A percentile compares a stretch with the other conserved stretches of the same genome.
phyloP scores from a whole-genome alignment of 148 eudicot species.

The Cornus controversa region DNA sequence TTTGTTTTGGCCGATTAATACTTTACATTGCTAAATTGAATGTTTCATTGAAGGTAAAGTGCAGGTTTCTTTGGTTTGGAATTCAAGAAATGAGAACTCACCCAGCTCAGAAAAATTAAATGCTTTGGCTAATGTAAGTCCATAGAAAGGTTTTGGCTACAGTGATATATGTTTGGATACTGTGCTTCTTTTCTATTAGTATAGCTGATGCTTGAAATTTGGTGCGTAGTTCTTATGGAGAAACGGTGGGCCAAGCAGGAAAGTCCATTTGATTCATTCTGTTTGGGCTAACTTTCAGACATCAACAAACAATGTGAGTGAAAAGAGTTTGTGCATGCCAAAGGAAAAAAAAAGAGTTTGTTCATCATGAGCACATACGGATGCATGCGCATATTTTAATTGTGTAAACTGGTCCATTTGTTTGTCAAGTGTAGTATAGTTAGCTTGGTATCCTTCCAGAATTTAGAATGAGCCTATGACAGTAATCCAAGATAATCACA shows the following conservation, averaged over 20 bases:
- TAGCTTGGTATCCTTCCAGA: neutral
- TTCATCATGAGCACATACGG: neutral
- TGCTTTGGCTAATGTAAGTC: conserved; percentile 73
- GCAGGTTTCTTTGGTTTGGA: conserved; percentile 93
- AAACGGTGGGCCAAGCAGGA: conserved; percentile 64
- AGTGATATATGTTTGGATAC: neutral
- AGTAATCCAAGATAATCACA: neutral
- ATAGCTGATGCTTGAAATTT: conserved; percentile 17
- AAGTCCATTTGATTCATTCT: conserved; percentile 73
- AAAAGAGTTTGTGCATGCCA: neutral
- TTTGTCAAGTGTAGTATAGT: neutral
- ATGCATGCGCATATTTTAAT: neutral
- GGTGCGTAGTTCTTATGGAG: conserved; percentile 73
- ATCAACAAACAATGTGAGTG: conserved; percentile 77
- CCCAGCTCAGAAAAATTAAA: conserved; percentile 59
- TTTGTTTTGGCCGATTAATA: conserved; percentile 8
- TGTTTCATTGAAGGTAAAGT: conserved; percentile 64
- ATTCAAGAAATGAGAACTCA: conserved; percentile 79
- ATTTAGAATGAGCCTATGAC: neutral
- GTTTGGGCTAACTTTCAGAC: conserved; percentile 97
- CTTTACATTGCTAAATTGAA: neutral
- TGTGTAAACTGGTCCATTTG: neutral
- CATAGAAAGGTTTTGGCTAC: neutral
- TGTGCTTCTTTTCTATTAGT: neutral
- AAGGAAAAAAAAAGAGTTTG: no score